Conservation (phyloP, 768 basidiomycete species). For the Mycena epipterygia region DNA sequence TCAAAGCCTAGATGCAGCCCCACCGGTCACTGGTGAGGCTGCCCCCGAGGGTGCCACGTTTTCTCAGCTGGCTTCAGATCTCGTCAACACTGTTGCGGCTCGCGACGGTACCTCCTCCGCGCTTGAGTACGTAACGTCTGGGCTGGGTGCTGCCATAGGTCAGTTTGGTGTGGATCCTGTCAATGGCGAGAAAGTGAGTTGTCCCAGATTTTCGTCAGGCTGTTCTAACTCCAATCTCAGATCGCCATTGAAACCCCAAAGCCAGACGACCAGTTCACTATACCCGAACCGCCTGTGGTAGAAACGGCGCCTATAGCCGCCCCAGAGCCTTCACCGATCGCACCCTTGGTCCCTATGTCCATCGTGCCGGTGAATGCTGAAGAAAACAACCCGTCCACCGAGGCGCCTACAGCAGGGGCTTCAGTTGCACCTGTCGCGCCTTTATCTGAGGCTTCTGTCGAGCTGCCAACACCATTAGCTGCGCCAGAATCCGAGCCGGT, state of each 20-base stretch:
- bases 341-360: slow-evolving; percentile 52
- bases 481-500: background rate
- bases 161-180: slow-evolving; percentile 57
- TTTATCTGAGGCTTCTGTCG: background rate
- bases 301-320: slow-evolving; percentile 11
- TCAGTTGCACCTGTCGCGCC: background rate
- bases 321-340: slow-evolving; percentile 37
- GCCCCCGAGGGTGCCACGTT: slow-evolving; percentile 34
- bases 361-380: slow-evolving; percentile 57
- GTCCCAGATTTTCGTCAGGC: background rate
- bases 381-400: slow-evolving; percentile 49
- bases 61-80: slow-evolving; percentile 52
- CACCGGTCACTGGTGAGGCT: slow-evolving; percentile 33
- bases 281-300: slow-evolving; percentile 15
- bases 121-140: slow-evolving; percentile 54
- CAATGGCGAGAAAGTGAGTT: slow-evolving; percentile 50
- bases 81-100: slow-evolving; percentile 53
- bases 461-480: background rate
- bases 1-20: slow-evolving; percentile 3
- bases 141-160: slow-evolving; percentile 53
- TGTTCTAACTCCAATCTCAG: slow-evolving; percentile 22
- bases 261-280: slow-evolving; percentile 20
- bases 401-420: background rate
- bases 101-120: slow-evolving; percentile 55
- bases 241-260: slow-evolving; percentile 35